These are phyloP conservation scores for Xylariaceae sp. DNA, from an alignment of 2,329 filamentous ascomycete genomes.

Conservation along the genomic window DNA sequence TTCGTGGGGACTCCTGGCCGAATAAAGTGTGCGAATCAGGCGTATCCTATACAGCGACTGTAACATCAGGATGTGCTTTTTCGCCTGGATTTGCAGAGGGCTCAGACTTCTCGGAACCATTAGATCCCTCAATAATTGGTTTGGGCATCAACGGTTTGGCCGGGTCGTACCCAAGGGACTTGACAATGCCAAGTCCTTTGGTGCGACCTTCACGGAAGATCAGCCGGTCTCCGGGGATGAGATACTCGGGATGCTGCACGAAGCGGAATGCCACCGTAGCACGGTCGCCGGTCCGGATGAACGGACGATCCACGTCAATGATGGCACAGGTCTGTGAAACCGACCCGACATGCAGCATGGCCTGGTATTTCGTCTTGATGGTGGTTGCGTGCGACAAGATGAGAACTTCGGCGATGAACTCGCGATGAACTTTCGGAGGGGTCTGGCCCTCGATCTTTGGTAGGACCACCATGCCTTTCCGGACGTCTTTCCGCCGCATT, in stretches of 20 bases:
- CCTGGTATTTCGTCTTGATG: conserved; percentile 94
- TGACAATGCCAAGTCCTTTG: conserved; percentile 92
- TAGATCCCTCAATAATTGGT: conserved; percentile 14
- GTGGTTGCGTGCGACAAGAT: conserved; percentile 95
- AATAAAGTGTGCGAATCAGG: background rate
- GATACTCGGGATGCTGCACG: conserved; percentile 87
- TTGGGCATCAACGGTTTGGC: conserved; percentile 38
- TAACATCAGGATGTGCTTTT: conserved; percentile 18
- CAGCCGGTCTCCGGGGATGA: conserved; percentile 81
- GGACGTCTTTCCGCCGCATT: conserved; percentile 81
- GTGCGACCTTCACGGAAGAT: conserved; percentile 92
- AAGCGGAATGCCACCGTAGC: conserved; percentile 92
- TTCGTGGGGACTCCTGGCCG: background rate
- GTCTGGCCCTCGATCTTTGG: conserved; percentile 72
- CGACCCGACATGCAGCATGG: conserved; percentile 94
- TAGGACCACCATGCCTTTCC: conserved; percentile 96
- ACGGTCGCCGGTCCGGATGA: conserved; percentile 91
- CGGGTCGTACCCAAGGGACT: conserved; percentile 80
- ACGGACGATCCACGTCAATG: conserved; percentile 94
- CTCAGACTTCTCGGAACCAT: conserved; percentile 12
- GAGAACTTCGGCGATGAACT: conserved; percentile 81
- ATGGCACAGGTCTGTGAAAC: conserved; percentile 95
- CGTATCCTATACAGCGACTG: conserved; percentile 18
- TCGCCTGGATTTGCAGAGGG: conserved; percentile 16
- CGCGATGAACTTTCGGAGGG: conserved; percentile 63